These are phyloP conservation scores for Scheffersomyces titani DNA, from an alignment of 1,139 yeast genomes.

Conservation along the genomic window DNA sequence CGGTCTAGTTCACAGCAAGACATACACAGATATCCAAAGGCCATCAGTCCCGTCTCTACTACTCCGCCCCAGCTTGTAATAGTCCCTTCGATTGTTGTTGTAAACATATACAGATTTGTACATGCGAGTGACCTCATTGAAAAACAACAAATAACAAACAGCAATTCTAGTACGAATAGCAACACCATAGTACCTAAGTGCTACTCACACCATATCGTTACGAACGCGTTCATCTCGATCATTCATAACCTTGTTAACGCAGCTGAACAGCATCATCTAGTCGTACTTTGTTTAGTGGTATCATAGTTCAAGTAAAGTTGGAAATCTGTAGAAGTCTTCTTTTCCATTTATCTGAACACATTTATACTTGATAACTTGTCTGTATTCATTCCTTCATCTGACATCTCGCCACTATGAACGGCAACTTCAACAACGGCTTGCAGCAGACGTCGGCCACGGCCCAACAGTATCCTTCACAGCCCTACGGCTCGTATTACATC, in stretches of 20 bases:
- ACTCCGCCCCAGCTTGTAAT: not conserved
- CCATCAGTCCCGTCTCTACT: not conserved
- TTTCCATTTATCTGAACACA: not conserved
- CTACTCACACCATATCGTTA: not conserved
- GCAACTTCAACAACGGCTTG: slow-evolving; percentile 12
- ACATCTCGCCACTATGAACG: slow-evolving; percentile 9
- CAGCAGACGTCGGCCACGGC: slow-evolving; percentile 11
- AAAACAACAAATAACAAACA: not conserved
- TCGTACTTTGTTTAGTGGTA: not conserved
- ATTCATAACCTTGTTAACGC: not conserved
- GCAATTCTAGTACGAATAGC: not conserved
- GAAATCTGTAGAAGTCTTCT: not conserved
- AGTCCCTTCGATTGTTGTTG: not conserved
- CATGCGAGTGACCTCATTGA: not conserved
- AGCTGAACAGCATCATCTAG: not conserved
- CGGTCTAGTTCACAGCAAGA: not conserved
- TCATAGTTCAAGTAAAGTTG: not conserved
- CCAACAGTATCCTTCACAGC: slow-evolving; percentile 17
- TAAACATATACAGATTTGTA: not conserved
- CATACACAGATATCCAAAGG: not conserved
- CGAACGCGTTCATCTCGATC: not conserved
- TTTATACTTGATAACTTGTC: not conserved
- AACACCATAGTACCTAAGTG: not conserved
- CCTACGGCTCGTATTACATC: slow-evolving; percentile 22
- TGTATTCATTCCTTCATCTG: slow-evolving; percentile 1